Percentiles rank a stretch among this genome's conserved stretches.
phyloP scores from a whole-genome alignment of 805 yeast genomes.

The Cyberlindnera suaveolens region DNA sequence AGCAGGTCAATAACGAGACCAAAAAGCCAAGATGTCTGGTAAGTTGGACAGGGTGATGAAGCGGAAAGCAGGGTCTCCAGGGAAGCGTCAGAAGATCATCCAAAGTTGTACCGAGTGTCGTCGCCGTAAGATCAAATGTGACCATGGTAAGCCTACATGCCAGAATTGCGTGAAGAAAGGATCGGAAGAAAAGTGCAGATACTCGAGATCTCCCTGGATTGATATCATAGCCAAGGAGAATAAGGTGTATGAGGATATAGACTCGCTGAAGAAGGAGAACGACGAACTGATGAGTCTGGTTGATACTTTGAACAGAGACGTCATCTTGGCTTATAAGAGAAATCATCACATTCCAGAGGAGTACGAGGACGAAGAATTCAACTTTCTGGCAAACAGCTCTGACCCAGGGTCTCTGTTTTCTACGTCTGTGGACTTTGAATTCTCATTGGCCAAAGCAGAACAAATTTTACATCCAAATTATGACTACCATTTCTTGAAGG shows the following conservation, averaged over 20 bases:
- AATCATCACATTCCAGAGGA: conserved; percentile 4
- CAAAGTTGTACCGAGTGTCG: conserved; percentile 17
- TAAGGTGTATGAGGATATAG: conserved; percentile 18
- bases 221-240: conserved; percentile 16
- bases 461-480: neutral
- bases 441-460: neutral
- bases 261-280: conserved; percentile 14
- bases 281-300: conserved; percentile 13
- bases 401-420: no score
- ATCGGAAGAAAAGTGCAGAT: conserved; percentile 9
- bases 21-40: neutral
- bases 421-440: no score
- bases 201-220: conserved; percentile 19
- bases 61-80: conserved; percentile 1
- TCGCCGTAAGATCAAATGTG: conserved; percentile 20
- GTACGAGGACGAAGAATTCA: neutral
- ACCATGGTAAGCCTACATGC: conserved; percentile 17
- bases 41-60: neutral
- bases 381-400: no score
- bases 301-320: conserved; percentile 9
- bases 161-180: conserved; percentile 14
- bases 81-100: conserved; percentile 16
- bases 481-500: conserved; percentile 16
- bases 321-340: conserved; percentile 10
- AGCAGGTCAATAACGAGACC: neutral